Evolutionary conservation across 306 rosid species (phyloP).

Genomic region (Trichosanthes cucumerina): DNA sequence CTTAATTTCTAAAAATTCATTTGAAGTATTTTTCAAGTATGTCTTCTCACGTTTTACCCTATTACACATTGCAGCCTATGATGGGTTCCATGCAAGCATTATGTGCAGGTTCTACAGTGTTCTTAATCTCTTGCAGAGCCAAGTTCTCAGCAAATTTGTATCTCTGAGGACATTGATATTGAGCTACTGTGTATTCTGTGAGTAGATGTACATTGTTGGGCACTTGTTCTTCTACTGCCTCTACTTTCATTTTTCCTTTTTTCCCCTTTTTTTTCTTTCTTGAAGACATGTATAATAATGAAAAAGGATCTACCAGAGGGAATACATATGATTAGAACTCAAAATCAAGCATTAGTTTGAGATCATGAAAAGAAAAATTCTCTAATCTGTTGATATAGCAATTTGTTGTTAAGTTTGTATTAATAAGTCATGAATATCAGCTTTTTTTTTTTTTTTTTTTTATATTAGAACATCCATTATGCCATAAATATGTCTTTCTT

Average conservation of each 20-base stretch:
- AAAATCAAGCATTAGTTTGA: not conserved
- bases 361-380: not conserved
- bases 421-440: no score
- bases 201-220: not conserved
- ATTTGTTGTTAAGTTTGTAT: not conserved
- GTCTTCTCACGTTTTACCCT: constrained; percentile 9
- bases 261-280: not conserved
- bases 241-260: not conserved
- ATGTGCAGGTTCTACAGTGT: constrained; percentile 88
- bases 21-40: no score
- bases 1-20: constrained; percentile 9
- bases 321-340: not conserved
- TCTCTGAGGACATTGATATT: not conserved
- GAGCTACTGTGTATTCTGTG: not conserved
- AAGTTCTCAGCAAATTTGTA: not conserved
- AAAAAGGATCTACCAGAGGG: not conserved
- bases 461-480: not conserved
- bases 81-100: constrained; percentile 86
- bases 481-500: no score
- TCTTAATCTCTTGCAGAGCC: constrained; percentile 87
- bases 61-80: constrained; percentile 58
- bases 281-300: not conserved
- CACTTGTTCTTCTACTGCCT: not conserved
- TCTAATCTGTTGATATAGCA: not conserved
- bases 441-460: not conserved